A percentile compares a stretch with the other conserved stretches of the same genome.
phyloP scores from a whole-genome alignment of 331 rosid species.

The Stylosanthes scabra region DNA sequence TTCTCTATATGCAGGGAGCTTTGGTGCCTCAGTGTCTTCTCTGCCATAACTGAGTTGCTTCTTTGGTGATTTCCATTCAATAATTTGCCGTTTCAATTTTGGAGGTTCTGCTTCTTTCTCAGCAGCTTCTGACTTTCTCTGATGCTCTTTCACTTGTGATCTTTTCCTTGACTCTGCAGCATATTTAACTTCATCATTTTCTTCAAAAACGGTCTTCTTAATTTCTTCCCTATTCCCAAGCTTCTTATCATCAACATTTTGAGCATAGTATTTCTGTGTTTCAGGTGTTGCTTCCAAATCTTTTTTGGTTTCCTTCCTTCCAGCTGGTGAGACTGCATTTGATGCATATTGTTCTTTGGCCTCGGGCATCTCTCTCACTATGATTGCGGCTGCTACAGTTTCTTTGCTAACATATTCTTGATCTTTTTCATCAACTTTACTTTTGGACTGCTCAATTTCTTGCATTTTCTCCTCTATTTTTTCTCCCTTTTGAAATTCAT shows the following conservation, averaged over 20 bases:
- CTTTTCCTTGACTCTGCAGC: not conserved
- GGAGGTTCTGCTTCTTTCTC: conserved; percentile 18
- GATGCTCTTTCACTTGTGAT: conserved; percentile 14
- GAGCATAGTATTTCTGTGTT: conserved; percentile 24
- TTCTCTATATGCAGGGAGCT: not conserved
- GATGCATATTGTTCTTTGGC: conserved; percentile 13
- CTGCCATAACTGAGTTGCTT: not conserved
- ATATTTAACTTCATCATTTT: conserved; percentile 12
- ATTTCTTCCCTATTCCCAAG: conserved; percentile 1
- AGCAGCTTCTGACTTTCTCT: conserved; percentile 6
- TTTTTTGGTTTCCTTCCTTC: conserved; percentile 18
- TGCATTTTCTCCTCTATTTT: conserved; percentile 1
- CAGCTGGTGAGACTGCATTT: conserved; percentile 11
- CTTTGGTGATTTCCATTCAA: conserved; percentile 24
- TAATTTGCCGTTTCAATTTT: not conserved
- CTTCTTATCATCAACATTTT: conserved; percentile 28
- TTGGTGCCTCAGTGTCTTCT: conserved; percentile 16
- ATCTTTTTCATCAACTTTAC: conserved; percentile 10
- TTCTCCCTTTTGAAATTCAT: conserved; percentile 14
- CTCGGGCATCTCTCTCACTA: not conserved
- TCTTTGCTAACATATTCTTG: conserved; percentile 13
- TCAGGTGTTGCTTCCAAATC: conserved; percentile 9
- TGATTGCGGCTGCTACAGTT: conserved; percentile 1
- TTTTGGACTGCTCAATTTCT: conserved; percentile 19
- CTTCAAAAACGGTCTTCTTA: not conserved